Evolutionary conservation across 805 yeast species (phyloP).

Genomic region (Yamadazyma kitorensis): DNA sequence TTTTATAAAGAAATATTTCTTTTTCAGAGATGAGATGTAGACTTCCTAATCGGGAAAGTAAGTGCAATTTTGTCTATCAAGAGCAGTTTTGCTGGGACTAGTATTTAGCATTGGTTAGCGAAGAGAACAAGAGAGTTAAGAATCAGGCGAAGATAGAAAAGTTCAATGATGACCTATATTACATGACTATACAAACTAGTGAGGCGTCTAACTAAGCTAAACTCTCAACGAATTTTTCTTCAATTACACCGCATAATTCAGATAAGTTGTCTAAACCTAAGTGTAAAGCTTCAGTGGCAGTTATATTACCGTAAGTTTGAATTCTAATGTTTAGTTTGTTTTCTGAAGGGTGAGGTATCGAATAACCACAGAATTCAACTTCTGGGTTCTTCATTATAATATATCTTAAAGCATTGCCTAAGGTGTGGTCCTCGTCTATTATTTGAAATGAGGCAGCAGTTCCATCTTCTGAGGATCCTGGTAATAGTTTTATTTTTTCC

Average conservation of each 20-base stretch:
- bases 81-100: not conserved
- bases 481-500: conserved; percentile 64
- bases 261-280: conserved; percentile 85
- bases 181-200: too few relatives aligned
- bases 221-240: conserved; percentile 70
- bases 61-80: not conserved
- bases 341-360: conserved; percentile 98
- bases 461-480: conserved; percentile 91
- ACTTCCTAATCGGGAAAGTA: conserved; percentile 5
- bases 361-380: conserved; percentile 97
- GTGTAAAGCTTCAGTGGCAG: conserved; percentile 91
- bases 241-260: conserved; percentile 80
- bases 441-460: conserved; percentile 93
- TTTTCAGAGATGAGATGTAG: conserved; percentile 7
- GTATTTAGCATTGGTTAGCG: too few relatives aligned
- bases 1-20: conserved; percentile 6
- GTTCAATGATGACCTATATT: too few relatives aligned
- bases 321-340: conserved; percentile 84
- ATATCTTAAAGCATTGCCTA: conserved; percentile 91
- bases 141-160: too few relatives aligned
- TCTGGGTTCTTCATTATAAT: conserved; percentile 97
- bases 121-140: too few relatives aligned
- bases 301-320: conserved; percentile 82
- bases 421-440: conserved; percentile 90
- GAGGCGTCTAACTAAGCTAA: too few relatives aligned